Base-by-base conservation (phyloP, 805 yeast genomes). In the Pichia insulana region DNA sequence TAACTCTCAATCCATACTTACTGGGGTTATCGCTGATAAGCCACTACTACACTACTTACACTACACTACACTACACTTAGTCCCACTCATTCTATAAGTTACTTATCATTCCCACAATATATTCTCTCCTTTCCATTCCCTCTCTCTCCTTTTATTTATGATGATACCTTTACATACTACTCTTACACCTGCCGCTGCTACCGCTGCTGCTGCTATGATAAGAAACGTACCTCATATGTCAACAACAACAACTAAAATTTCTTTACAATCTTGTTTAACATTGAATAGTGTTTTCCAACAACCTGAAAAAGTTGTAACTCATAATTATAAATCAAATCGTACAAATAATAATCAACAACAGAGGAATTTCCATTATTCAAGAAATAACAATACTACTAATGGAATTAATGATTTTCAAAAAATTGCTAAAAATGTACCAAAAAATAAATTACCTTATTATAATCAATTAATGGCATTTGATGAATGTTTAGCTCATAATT, bases 391-490 rank as follows among this genome's bases (percentile, higher is more conserved):
- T n/a, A n/a, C n/a, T n/a, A n/a, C n/a, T n/a, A n/a, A n/a, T n/a
- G n/a, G n/a, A n/a, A n/a, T n/a, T n/a, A n/a, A n/a, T n/a, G 45
- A 48, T 28, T 40, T 48, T 11, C 37, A 36, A 41, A 47, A 26
- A 19, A 47, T 18, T 8, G 47, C 57, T 1, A 39, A 48, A 9
- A 39, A 43, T 10, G 30, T 59, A 4, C 51, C 62, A 2, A 53
- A 48, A 52, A 53, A 63, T 19, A 63, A 62, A 12, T 58, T 75
- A 6, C 79, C 80, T 15, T 72, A 70, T 66, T 69, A 62, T 47
- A 67, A 69, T 42, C 75, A 74, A 45, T 64, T 74, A 7, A 49
- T 64, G 34, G 74, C 78, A 3, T 75, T 72, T 55, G 79, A 73
- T 50, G 78, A 74, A 39, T 69, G 70, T 55, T 55, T 57, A 4